Conservation (phyloP, 352 stramenopile species). For the Pythium angustatum region DNA sequence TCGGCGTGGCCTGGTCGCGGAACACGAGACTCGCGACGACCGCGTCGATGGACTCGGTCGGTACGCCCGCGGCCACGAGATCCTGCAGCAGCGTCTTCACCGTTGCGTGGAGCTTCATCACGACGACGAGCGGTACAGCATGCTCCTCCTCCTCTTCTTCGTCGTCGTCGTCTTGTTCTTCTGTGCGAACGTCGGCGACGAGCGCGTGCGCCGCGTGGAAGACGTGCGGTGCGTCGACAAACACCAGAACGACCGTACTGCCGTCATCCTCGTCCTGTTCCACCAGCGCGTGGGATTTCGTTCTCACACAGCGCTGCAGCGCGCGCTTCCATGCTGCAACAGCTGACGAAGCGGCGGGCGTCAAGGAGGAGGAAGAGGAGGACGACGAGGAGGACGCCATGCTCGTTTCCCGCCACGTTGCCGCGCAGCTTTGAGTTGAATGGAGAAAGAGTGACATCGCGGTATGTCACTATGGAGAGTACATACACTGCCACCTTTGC, state of each 20-base stretch:
- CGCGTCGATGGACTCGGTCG: background rate
- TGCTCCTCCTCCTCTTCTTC: background rate
- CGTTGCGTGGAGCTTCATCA: conserved; percentile 20
- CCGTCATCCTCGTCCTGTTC: no score
- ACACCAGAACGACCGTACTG: conserved; percentile 14
- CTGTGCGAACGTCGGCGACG: background rate
- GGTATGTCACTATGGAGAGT: conserved; percentile 3
- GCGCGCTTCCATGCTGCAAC: conserved; percentile 14
- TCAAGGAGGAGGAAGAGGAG: no score
- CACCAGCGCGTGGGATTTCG: conserved; percentile 16
- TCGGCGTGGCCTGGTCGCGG: conserved; percentile 2
- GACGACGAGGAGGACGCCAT: no score
- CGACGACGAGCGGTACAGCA: conserved; percentile 14
- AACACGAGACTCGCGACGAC: conserved; percentile 27
- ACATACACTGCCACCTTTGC: no score
- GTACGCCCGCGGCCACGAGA: background rate
- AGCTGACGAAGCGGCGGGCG: no score
- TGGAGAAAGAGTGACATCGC: background rate
- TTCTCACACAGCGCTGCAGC: conserved; percentile 18
- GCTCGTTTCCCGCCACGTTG: no score
- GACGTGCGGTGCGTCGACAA: conserved; percentile 21
- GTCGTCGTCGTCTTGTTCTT: background rate
- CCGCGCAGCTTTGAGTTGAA: background rate
- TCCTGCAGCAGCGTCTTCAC: conserved; percentile 14
- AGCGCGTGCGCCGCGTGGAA: conserved; percentile 26